phyloP scores from a whole-genome alignment of 164 flowering plant genomes.

The Stephania japonica region DNA sequence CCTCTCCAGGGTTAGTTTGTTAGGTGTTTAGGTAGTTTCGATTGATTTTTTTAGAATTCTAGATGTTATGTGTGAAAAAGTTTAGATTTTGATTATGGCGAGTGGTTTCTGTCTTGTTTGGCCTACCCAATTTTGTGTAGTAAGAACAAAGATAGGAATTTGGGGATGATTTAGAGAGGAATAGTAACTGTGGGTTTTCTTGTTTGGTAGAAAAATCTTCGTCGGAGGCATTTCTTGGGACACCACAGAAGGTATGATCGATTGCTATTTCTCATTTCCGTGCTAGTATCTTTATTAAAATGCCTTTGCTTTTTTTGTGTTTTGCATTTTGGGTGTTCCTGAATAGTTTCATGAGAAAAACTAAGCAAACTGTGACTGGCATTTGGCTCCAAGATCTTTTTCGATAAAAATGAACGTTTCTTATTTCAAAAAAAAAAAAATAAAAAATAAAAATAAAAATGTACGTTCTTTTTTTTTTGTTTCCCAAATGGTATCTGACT shows the following conservation, averaged over 20 bases:
- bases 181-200: conserved; percentile 11
- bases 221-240: conserved; percentile 26
- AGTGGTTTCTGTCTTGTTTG: conserved; percentile 9
- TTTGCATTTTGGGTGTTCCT: too few species aligned
- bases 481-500: too few species aligned
- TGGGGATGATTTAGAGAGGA: neutral
- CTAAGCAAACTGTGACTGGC: too few species aligned
- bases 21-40: conserved; percentile 12
- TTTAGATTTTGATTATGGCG: conserved; percentile 15
- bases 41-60: neutral
- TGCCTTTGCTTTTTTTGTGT: too few species aligned
- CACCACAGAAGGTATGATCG: conserved; percentile 18
- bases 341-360: too few species aligned
- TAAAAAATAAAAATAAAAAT: too few species aligned
- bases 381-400: too few species aligned
- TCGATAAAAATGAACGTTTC: too few species aligned
- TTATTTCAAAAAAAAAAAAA: too few species aligned
- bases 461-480: too few species aligned
- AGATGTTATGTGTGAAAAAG: conserved; percentile 7
- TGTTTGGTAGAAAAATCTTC: conserved; percentile 23
- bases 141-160: neutral
- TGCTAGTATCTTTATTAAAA: too few species aligned
- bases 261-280: too few species aligned
- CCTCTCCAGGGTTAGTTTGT: conserved; percentile 22
- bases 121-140: conserved; percentile 9